Evolutionary conservation across 2,329 filamentous ascomycete species (phyloP).

Genomic region (Orbilia javanica): DNA sequence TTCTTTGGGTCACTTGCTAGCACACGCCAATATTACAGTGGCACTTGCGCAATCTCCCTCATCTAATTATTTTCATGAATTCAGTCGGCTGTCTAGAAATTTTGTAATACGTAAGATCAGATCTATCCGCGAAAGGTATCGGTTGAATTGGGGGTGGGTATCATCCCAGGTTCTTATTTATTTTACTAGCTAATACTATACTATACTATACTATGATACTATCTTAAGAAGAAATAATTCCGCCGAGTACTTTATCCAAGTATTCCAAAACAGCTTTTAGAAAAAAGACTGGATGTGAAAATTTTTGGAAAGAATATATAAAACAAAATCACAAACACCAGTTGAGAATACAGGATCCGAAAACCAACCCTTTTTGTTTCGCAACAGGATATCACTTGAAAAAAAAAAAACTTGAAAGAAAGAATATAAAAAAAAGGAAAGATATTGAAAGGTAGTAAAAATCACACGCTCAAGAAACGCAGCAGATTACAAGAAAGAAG

Average conservation of each 20-base stretch:
- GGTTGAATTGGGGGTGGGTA: not conserved
- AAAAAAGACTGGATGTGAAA: not conserved
- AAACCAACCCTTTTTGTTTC: slow-evolving; percentile 3
- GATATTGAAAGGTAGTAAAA: slow-evolving; percentile 2
- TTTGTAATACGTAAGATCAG: too few species aligned
- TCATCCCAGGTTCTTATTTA: slow-evolving; percentile 27
- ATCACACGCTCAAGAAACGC: slow-evolving; percentile 42
- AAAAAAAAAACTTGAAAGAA: slow-evolving; percentile 7
- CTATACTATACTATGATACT: slow-evolving; percentile 39
- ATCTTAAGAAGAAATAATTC: slow-evolving; percentile 4
- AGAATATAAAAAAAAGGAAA: not conserved
- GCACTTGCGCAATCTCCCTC: not conserved
- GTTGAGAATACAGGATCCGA: slow-evolving; percentile 24
- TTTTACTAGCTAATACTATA: slow-evolving; percentile 51
- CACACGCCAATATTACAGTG: too few species aligned
- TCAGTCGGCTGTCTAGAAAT: not conserved
- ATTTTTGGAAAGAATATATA: slow-evolving; percentile 2
- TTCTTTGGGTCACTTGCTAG: not conserved
- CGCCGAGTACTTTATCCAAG: slow-evolving; percentile 3
- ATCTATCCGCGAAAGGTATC: too few species aligned
- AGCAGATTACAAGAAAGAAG: slow-evolving; percentile 27
- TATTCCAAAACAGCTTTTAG: slow-evolving; percentile 7
- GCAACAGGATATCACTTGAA: slow-evolving; percentile 43
- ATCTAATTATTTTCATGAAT: not conserved
- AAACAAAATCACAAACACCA: slow-evolving; percentile 29